These are phyloP conservation scores for Spathaspora gorwiae DNA, from an alignment of 805 yeast species.

Conservation along the genomic window DNA sequence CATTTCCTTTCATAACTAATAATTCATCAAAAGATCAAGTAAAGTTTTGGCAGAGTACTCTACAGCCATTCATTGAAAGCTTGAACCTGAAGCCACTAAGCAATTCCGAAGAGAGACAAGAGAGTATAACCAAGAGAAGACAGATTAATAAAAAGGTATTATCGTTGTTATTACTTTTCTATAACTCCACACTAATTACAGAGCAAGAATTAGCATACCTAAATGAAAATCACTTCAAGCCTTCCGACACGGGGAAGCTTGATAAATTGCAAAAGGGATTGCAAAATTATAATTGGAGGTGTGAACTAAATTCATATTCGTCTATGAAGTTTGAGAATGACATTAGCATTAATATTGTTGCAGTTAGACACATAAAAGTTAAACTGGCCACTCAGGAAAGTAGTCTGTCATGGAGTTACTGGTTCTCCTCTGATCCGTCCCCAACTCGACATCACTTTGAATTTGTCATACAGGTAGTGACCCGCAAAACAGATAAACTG, in stretches of 20 bases:
- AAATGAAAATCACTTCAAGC: conserved; percentile 19
- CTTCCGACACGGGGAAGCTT: conserved; percentile 33
- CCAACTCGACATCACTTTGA: conserved; percentile 27
- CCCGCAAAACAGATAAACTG: conserved; percentile 5
- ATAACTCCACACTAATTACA: conserved; percentile 71
- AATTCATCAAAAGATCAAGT: conserved; percentile 43
- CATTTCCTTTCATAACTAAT: conserved; percentile 70
- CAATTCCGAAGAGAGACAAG: conserved; percentile 69
- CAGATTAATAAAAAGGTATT: conserved; percentile 59
- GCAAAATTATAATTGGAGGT: background rate
- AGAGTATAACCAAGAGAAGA: conserved; percentile 58
- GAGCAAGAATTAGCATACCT: conserved; percentile 51
- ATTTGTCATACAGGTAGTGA: conserved; percentile 47
- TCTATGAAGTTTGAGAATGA: conserved; percentile 48
- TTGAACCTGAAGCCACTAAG: conserved; percentile 71
- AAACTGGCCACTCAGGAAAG: conserved; percentile 20
- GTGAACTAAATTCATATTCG: conserved; percentile 11
- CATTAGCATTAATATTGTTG: conserved; percentile 59
- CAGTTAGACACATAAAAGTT: conserved; percentile 42
- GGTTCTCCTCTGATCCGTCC: background rate
- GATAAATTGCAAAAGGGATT: conserved; percentile 21
- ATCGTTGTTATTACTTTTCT: conserved; percentile 59
- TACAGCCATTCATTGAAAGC: conserved; percentile 78
- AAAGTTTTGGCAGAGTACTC: conserved; percentile 69
- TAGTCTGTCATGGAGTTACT: background rate